A percentile compares a stretch with the other conserved stretches of the same genome.
Evolutionary conservation across 2,329 filamentous ascomycete species (phyloP).

Genomic region (Talaromyces amestolkiae): DNA sequence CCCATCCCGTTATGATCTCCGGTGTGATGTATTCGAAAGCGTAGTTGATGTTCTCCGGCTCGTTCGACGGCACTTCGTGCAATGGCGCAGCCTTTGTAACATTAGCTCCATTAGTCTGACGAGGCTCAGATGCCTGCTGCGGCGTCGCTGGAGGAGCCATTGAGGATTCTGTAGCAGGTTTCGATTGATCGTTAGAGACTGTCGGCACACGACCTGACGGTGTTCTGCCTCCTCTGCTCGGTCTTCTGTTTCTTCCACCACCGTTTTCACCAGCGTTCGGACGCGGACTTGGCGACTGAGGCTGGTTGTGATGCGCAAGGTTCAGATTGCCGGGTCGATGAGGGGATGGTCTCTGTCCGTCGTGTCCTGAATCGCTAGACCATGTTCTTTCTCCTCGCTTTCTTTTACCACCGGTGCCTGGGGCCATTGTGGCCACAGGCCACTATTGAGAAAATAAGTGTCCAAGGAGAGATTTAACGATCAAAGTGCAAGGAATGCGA

Average conservation of each 20-base stretch:
- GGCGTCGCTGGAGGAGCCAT: conserved; percentile 34
- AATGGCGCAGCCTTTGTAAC: conserved; percentile 23
- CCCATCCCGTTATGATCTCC: conserved; percentile 66
- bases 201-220: conserved; percentile 36
- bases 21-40: conserved; percentile 75
- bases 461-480: conserved; percentile 26
- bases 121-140: conserved; percentile 28
- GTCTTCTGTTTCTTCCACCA: conserved; percentile 37
- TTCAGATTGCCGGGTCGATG: conserved; percentile 48
- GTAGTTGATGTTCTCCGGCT: conserved; percentile 48
- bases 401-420: conserved; percentile 53
- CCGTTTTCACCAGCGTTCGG: conserved; percentile 36
- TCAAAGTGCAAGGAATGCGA: conserved; percentile 27
- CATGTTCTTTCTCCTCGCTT: conserved; percentile 51
- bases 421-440: conserved; percentile 46
- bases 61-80: conserved; percentile 20
- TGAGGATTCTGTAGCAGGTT: conserved; percentile 30
- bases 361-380: conserved; percentile 43
- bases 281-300: conserved; percentile 34
- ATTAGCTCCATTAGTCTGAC: conserved; percentile 30
- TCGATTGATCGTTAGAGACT: conserved; percentile 36
- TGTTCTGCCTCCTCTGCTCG: conserved; percentile 40
- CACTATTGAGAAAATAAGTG: conserved; percentile 13
- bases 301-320: conserved; percentile 53
- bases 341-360: conserved; percentile 45